phyloP scores from a whole-genome alignment of 257 asterid species.

The Fraxinus pennsylvanica region DNA sequence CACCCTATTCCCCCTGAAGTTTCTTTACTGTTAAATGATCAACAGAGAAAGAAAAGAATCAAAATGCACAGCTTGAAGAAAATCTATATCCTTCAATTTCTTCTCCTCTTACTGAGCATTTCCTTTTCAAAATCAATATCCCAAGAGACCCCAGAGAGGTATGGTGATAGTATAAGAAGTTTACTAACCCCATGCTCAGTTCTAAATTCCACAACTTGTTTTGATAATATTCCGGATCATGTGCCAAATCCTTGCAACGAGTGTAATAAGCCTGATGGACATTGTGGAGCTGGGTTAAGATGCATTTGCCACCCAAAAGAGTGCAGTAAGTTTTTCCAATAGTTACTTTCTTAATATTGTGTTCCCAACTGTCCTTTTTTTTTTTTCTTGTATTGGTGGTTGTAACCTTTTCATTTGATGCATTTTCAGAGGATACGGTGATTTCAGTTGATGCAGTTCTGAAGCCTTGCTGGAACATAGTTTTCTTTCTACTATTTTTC shows the following conservation, averaged over 20 bases:
- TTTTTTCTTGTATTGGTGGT: background rate
- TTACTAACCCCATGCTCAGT: constrained; percentile 31
- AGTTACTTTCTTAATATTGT: background rate
- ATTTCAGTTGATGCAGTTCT: constrained; percentile 39
- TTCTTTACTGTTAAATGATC: constrained; percentile 14
- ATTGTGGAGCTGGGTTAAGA: constrained; percentile 68
- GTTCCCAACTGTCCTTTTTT: background rate
- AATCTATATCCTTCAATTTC: constrained; percentile 29
- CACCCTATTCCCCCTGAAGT: background rate
- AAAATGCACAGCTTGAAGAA: constrained; percentile 44
- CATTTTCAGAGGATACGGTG: constrained; percentile 51
- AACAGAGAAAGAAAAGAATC: background rate
- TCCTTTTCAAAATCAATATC: constrained; percentile 25
- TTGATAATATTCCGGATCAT: constrained; percentile 58
- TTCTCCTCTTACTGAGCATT: constrained; percentile 26
- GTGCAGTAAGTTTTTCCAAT: constrained; percentile 49
- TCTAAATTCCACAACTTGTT: constrained; percentile 39
- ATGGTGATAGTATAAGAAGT: constrained; percentile 38
- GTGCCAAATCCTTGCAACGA: constrained; percentile 65
- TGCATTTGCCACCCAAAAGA: constrained; percentile 55
- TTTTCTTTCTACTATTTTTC: constrained; percentile 33
- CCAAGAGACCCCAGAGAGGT: constrained; percentile 21
- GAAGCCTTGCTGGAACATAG: constrained; percentile 29
- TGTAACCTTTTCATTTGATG: background rate
- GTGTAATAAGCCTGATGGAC: constrained; percentile 53